These are phyloP conservation scores for Lepidium aucheri DNA, from an alignment of 345 rosid species.

Conservation along the genomic window DNA sequence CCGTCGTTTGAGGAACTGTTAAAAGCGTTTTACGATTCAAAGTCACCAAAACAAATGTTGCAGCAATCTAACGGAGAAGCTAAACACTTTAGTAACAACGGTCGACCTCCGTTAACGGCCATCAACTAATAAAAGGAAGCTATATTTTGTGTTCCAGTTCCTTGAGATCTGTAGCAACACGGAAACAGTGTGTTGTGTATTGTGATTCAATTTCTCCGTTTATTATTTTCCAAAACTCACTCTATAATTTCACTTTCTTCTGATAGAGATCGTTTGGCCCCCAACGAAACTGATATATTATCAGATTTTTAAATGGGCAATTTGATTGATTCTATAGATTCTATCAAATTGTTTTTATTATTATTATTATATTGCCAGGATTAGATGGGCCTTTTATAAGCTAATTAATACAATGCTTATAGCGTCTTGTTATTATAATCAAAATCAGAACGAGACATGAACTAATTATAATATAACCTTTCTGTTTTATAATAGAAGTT, in stretches of 20 bases:
- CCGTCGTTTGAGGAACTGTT: constrained; percentile 82
- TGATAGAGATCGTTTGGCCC: not conserved
- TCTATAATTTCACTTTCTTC: not conserved
- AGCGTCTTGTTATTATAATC: no score
- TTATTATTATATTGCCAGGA: no score
- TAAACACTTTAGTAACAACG: constrained; percentile 39
- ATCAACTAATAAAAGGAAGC: constrained; percentile 19
- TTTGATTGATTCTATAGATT: not conserved
- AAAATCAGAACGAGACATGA: no score
- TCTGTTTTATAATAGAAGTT: no score
- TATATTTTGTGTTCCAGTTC: not conserved
- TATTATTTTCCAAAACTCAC: not conserved
- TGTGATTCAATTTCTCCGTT: not conserved
- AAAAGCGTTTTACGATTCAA: constrained; percentile 60
- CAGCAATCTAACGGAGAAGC: constrained; percentile 53
- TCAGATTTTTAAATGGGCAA: not conserved
- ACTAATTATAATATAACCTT: no score
- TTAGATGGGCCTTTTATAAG: no score
- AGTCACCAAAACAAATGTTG: constrained; percentile 43
- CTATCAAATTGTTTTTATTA: no score
- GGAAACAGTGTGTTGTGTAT: constrained; percentile 15
- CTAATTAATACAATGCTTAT: no score
- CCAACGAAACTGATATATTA: no score
- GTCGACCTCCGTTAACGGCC: constrained; percentile 28
- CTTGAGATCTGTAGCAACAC: constrained; percentile 22